These are phyloP conservation scores for Pezicula carpinea DNA, from an alignment of 2,329 filamentous ascomycete species.

Conservation along the genomic window DNA sequence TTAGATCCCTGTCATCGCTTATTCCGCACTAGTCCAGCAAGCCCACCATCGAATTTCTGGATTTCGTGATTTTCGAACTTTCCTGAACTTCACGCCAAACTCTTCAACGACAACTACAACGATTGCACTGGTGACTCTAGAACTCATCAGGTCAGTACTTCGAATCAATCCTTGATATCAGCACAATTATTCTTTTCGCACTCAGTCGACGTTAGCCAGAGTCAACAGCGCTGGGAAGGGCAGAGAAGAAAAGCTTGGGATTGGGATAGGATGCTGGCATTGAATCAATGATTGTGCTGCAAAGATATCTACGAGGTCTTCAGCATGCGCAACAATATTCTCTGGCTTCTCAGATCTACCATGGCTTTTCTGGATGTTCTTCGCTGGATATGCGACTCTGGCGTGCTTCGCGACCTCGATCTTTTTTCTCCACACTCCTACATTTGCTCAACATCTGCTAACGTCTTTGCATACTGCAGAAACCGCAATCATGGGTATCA, in stretches of 20 bases:
- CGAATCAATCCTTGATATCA: slow-evolving; percentile 2
- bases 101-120: slow-evolving; percentile 15
- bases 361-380: no score
- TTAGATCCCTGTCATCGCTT: no score
- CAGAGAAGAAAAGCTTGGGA: not conserved
- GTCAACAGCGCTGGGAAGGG: not conserved
- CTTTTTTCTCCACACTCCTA: not conserved
- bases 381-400: no score
- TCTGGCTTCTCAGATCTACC: no score
- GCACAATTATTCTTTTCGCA: not conserved
- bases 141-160: slow-evolving; percentile 44
- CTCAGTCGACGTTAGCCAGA: slow-evolving; percentile 8
- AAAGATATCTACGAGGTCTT: no score
- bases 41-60: no score
- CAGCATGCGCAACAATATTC: no score
- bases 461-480: slow-evolving; percentile 39
- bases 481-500: slow-evolving; percentile 96
- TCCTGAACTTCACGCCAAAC: no score
- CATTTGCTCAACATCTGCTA: slow-evolving; percentile 16
- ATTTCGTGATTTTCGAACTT: no score
- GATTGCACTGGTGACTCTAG: slow-evolving; percentile 45
- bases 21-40: no score
- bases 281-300: not conserved
- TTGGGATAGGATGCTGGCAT: not conserved
- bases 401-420: no score